Conservation (phyloP, 352 stramenopile genomes). For the Pythium aristosporum region DNA sequence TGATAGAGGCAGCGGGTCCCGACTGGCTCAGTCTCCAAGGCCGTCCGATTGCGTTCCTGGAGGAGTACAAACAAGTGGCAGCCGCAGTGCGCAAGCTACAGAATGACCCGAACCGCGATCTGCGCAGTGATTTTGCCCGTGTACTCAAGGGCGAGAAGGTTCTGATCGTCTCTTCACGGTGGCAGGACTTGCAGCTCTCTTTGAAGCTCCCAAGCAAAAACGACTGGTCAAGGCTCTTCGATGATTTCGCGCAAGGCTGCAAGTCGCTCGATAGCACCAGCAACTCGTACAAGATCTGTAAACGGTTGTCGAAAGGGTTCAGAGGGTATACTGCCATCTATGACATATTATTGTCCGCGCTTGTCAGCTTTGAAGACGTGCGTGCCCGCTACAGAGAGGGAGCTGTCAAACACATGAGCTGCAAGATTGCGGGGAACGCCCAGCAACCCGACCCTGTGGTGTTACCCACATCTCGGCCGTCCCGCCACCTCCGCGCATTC, state of each 20-base stretch:
- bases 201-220: background rate
- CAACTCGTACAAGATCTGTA: background rate
- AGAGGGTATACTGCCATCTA: background rate
- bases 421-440: constrained; percentile 1
- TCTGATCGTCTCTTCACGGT: background rate
- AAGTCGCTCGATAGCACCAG: background rate
- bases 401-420: background rate
- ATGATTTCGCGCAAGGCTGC: background rate
- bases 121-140: background rate
- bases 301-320: background rate
- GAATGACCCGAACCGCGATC: background rate
- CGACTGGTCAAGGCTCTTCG: background rate
- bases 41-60: background rate
- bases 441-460: too few relatives aligned
- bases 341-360: background rate
- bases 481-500: background rate
- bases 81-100: background rate
- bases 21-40: background rate
- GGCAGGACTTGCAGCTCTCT: background rate
- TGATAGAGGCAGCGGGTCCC: background rate
- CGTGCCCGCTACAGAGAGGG: background rate
- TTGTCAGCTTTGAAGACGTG: background rate
- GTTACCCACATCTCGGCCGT: background rate
- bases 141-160: background rate
- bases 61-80: background rate